Evolutionary conservation across 495 filamentous ascomycete genomes (phyloP).

Genomic region (Parathielavia hyrcaniae): DNA sequence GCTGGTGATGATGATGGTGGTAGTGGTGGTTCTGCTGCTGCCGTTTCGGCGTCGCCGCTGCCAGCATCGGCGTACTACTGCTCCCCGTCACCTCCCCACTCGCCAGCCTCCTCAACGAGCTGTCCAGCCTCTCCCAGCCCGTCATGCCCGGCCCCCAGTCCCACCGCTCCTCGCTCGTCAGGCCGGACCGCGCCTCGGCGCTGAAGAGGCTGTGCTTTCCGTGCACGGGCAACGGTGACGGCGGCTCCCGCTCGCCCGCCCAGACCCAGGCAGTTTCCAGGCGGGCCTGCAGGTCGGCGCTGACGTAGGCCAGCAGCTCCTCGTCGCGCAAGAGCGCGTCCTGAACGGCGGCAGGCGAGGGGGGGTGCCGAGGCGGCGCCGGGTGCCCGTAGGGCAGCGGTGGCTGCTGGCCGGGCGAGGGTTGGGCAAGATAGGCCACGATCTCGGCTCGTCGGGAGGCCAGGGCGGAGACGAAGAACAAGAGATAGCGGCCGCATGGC

Average conservation of each 20-base stretch:
- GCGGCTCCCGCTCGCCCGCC: slow-evolving; percentile 50
- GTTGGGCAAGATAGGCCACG: slow-evolving; percentile 30
- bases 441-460: slow-evolving; percentile 51
- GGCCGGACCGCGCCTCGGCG: slow-evolving; percentile 23
- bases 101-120: slow-evolving; percentile 23
- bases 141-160: slow-evolving; percentile 18
- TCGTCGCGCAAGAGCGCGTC: slow-evolving; percentile 68
- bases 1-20: not conserved
- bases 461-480: slow-evolving; percentile 72
- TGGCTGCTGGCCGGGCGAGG: slow-evolving; percentile 8
- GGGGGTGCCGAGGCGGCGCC: slow-evolving; percentile 20
- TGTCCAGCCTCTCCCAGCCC: slow-evolving; percentile 29
- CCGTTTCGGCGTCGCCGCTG: not conserved
- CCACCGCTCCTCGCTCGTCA: slow-evolving; percentile 26
- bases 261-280: slow-evolving; percentile 80
- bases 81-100: slow-evolving; percentile 6
- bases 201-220: slow-evolving; percentile 19
- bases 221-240: slow-evolving; percentile 7
- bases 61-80: slow-evolving; percentile 3
- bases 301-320: slow-evolving; percentile 83
- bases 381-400: slow-evolving; percentile 17
- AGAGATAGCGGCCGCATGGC: slow-evolving; percentile 73
- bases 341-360: slow-evolving; percentile 29
- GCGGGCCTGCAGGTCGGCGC: slow-evolving; percentile 82
- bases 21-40: not conserved